A percentile compares a stretch with the other conserved stretches of the same genome.
Conservation (phyloP, 2,329 filamentous ascomycete species). For the Tolypocladium sp. region DNA sequence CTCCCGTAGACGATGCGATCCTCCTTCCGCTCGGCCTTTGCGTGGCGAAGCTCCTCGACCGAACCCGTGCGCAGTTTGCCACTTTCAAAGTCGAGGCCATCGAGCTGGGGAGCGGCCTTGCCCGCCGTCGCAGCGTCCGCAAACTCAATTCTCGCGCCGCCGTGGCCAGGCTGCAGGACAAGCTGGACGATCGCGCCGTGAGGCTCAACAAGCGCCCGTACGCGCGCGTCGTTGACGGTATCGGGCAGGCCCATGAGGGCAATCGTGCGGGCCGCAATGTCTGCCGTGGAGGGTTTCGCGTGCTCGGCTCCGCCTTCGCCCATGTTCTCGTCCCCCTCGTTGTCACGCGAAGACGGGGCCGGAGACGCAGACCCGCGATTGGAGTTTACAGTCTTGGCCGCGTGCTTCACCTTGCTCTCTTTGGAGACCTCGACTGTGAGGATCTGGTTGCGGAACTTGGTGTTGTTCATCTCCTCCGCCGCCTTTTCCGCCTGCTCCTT, state of each 20-base stretch:
- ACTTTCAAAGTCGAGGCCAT: conserved; percentile 45
- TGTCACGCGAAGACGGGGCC: conserved; percentile 22
- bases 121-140: conserved; percentile 61
- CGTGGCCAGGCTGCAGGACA: conserved; percentile 69
- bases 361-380: conserved; percentile 23
- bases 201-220: conserved; percentile 62
- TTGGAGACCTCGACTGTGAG: conserved; percentile 56
- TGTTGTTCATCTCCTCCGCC: conserved; percentile 59
- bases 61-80: conserved; percentile 45
- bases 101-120: conserved; percentile 53
- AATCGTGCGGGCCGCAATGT: conserved; percentile 60
- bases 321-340: conserved; percentile 30
- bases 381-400: conserved; percentile 33
- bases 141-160: conserved; percentile 82
- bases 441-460: conserved; percentile 58
- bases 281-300: conserved; percentile 30
- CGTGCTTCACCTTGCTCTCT: conserved; percentile 46
- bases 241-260: conserved; percentile 81
- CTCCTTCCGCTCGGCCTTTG: conserved; percentile 31
- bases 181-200: conserved; percentile 67
- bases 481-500: conserved; percentile 60
- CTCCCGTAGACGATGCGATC: conserved; percentile 19
- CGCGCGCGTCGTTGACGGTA: conserved; percentile 80
- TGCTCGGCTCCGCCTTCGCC: conserved; percentile 13
- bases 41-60: conserved; percentile 43